Conservation (phyloP, 73 alveolate species). For the Tetrahymena elliotti region DNA sequence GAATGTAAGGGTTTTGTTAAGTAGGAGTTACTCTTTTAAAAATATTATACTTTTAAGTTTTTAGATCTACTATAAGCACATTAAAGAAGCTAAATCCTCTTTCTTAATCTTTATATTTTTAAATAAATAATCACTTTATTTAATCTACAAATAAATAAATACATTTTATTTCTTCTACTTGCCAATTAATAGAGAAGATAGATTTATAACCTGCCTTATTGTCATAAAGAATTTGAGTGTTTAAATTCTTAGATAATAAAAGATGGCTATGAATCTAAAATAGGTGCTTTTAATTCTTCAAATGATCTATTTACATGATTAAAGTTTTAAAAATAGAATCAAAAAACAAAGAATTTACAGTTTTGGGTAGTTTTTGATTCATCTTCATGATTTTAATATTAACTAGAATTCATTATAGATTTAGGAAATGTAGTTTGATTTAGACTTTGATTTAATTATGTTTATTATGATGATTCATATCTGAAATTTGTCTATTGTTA, state of each 20-base stretch:
- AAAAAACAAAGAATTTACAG: background rate
- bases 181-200: background rate
- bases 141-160: background rate
- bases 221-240: background rate
- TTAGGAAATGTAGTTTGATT: background rate
- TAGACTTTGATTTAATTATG: too few relatives aligned
- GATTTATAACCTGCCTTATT: background rate
- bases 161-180: background rate
- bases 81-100: background rate
- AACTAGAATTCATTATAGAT: background rate
- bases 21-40: background rate
- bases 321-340: background rate
- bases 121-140: background rate
- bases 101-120: background rate
- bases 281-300: background rate
- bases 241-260: background rate
- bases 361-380: background rate
- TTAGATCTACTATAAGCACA: background rate
- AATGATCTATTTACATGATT: background rate
- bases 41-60: background rate
- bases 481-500: too few relatives aligned
- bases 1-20: background rate
- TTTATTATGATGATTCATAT: background rate
- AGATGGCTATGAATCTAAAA: background rate
- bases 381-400: background rate